These are phyloP conservation scores for Globisporangium apiculatum DNA, from an alignment of 352 stramenopile species.

Conservation along the genomic window DNA sequence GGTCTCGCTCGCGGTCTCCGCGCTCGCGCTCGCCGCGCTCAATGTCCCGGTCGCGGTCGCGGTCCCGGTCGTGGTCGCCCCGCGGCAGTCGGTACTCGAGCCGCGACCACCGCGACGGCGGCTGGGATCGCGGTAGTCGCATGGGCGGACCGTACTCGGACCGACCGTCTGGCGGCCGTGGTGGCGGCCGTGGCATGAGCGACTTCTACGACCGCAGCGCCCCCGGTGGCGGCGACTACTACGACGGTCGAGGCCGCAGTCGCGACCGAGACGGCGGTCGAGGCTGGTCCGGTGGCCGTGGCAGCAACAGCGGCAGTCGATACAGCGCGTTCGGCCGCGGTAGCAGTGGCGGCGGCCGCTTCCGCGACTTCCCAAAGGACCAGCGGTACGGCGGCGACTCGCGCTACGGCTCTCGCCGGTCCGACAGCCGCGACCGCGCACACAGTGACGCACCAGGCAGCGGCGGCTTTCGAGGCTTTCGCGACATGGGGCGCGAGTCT, in stretches of 20 bases:
- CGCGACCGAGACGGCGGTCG: constrained; percentile 30
- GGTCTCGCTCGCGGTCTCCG: constrained; percentile 32
- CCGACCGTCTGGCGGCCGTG: constrained; percentile 3
- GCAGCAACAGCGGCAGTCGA: constrained; percentile 11
- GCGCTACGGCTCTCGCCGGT: constrained; percentile 20
- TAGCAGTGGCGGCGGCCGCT: constrained; percentile 16
- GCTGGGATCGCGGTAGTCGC: constrained; percentile 10
- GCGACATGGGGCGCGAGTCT: constrained; percentile 9
- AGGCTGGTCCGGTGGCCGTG: constrained; percentile 12
- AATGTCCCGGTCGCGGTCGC: constrained; percentile 37
- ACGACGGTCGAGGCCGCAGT: constrained; percentile 22
- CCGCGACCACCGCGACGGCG: constrained; percentile 6
- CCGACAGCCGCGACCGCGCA: constrained; percentile 34
- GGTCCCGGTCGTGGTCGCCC: constrained; percentile 52
- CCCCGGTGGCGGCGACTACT: constrained; percentile 21
- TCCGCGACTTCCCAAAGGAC: constrained; percentile 30
- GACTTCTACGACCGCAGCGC: constrained; percentile 19
- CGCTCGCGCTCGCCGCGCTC: constrained; percentile 20
- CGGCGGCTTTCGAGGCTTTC: constrained; percentile 10
- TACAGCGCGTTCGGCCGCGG: constrained; percentile 8
- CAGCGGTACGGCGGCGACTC: constrained; percentile 12
- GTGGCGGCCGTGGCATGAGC: constrained; percentile 10
- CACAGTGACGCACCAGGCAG: constrained; percentile 16
- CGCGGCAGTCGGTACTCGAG: constrained; percentile 35
- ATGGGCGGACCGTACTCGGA: constrained; percentile 20